These are phyloP conservation scores for Coleophoma cylindrospora DNA, from an alignment of 2,329 filamentous ascomycete species.

Conservation along the genomic window DNA sequence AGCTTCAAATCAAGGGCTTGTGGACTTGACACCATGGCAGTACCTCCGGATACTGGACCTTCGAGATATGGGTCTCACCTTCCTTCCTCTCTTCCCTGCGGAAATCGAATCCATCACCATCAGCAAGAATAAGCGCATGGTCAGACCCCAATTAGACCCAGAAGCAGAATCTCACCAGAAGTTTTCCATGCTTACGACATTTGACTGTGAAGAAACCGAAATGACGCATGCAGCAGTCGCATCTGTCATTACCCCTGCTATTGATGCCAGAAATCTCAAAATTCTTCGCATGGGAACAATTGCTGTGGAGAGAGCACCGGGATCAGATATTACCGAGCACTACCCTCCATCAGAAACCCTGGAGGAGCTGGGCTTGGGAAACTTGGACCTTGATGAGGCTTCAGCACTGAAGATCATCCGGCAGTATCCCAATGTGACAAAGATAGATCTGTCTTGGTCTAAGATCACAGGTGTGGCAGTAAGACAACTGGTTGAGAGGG, in stretches of 20 bases:
- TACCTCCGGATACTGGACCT: slow-evolving; percentile 19
- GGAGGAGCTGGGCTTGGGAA: slow-evolving; percentile 15
- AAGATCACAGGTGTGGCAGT: slow-evolving; percentile 27
- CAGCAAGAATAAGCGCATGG: slow-evolving; percentile 8
- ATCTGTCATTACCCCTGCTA: slow-evolving; percentile 10
- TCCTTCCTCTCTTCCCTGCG: slow-evolving; percentile 17
- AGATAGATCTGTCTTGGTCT: slow-evolving; percentile 19
- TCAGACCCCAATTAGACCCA: background rate
- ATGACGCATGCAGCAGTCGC: slow-evolving; percentile 8
- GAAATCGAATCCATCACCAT: slow-evolving; percentile 21
- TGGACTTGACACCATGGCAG: slow-evolving; percentile 12
- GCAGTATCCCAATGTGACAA: slow-evolving; percentile 20
- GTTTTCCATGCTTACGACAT: slow-evolving; percentile 21
- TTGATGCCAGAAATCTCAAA: slow-evolving; percentile 17
- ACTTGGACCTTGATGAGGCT: slow-evolving; percentile 10
- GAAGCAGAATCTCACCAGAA: slow-evolving; percentile 1
- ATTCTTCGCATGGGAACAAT: slow-evolving; percentile 13
- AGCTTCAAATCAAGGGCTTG: background rate
- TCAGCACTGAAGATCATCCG: slow-evolving; percentile 12
- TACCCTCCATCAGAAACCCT: slow-evolving; percentile 18
- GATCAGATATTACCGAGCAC: slow-evolving; percentile 6
- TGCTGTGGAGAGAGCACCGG: slow-evolving; percentile 3
- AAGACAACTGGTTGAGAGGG: slow-evolving; percentile 23
- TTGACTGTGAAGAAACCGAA: slow-evolving; percentile 15
- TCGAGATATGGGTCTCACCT: slow-evolving; percentile 6